Base-by-base conservation (phyloP, 1,284 basidiomycete genomes). In the Rhodotorula sp. region DNA sequence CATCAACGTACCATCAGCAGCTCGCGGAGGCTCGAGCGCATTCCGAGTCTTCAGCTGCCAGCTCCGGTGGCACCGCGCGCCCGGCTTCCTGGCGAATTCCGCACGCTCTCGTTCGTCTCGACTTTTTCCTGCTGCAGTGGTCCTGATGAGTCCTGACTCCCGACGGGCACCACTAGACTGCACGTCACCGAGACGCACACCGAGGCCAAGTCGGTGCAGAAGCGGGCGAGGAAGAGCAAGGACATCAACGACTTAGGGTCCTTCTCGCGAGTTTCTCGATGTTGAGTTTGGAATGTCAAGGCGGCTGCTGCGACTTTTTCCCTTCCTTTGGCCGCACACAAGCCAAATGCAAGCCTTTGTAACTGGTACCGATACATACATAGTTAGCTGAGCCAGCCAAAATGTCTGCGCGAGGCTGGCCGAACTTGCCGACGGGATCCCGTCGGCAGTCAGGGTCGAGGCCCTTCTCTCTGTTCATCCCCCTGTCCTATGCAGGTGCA, bases 201-300 rank as follows among this genome's bases (percentile, higher is more conserved):
- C 23, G 56, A 18, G 3, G 21, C 26, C 14, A 28, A 28, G 38
- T 23, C 45, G 10, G 48, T 49, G 31, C 45, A 45, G 21, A n/a
- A 26, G 14, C 26, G 21, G 1, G 50, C 12, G 19, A 54, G 43
- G 38, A 21, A 31, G 16, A 28, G 3, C 18, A 43, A 62, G n/a
- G 50, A 62, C 50, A n/a, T 62, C 26, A 47, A 50, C 23, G 74
- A 72, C 34, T n/a, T n/a, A n/a, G n/a, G n/a, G n/a, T n/a, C 28
- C 28, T 28, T 28, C 28, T 28, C 28, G 28, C 28, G 28, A 28
- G 28, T 28, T 28, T 28, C 28, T 28, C 34, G 34, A 5, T 10
- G 34, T 38, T 10, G 34, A 38, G 34, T 38, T 38, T 38, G 34
- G 34, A 38, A 7, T 38, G 5, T 5, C 28, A 28, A 38, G 34